Base-by-base conservation (phyloP, 768 basidiomycete genomes). In the Serendipita vermifera region DNA sequence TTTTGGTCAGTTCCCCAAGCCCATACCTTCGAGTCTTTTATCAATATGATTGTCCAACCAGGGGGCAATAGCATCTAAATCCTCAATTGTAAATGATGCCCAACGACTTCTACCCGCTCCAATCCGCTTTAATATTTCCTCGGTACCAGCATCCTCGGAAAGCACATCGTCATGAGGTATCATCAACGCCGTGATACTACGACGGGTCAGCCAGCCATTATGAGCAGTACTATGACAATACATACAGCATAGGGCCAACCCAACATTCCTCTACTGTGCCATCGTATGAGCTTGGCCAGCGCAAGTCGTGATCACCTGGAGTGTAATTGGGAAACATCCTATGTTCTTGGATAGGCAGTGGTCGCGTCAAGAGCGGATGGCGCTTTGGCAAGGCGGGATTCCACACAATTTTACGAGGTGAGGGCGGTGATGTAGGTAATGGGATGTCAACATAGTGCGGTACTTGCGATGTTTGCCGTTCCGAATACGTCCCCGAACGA, bases 31-130 rank as follows among this genome's bases (percentile, higher is more conserved):
- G 59, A 88, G 81, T 63, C 72, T 76, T 63, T 73, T 80, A 29
- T 79, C 76, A 57, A 86, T 74, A 56, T 71, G 72, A 55, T 80
- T 77, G 57, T 81, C 75, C 71, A 89, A 76, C 87, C 87, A 89
- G 2, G 85, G 87, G 35, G 87, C 83, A 57, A 88, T 78, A 31
- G 79, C 74, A 64, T 74, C 73, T 35, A 90, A 68, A 65, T 89
- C 87, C 17, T 70, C 69, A 79, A 80, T 83, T 0, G 74, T 75
- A 58, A 89, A 80, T 9, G 85, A 86, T 5, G 78, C 78, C 64
- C 81, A 88, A 48, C 81, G 83, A 15, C 71, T 71, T 38, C 78
- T 70, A 48, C 77, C 73, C 3, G 72, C 63, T 14, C 74, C 76
- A 20, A 69, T 63, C 24, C 78, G 68, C 9, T 78, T 69, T 60